phyloP scores from a whole-genome alignment of 148 eudicot genomes.

The Camellia lanceoleosa region DNA sequence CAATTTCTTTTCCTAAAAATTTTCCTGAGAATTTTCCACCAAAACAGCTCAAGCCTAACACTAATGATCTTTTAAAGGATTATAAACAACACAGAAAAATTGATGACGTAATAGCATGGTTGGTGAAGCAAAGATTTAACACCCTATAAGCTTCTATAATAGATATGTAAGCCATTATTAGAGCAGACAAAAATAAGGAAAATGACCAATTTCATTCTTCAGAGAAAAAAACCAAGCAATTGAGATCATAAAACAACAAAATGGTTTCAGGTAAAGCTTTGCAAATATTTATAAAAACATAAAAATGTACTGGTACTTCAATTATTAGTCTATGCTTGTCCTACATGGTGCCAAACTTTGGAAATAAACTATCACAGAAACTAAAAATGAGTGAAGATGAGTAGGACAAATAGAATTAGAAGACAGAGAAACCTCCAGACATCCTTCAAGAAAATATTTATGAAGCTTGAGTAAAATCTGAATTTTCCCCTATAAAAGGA shows the following conservation, averaged over 20 bases:
- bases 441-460: slow-evolving; percentile 16
- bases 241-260: slow-evolving; percentile 7
- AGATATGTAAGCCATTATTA: slow-evolving; percentile 3
- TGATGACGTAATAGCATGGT: slow-evolving; percentile 4
- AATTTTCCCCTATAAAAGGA: slow-evolving; percentile 1
- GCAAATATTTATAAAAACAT: slow-evolving; percentile 2
- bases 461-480: slow-evolving; percentile 11
- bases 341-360: slow-evolving; percentile 12
- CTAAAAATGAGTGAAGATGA: slow-evolving; percentile 7
- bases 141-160: not conserved
- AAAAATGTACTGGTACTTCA: not conserved
- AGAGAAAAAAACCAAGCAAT: not conserved
- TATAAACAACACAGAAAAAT: not conserved
- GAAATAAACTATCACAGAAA: not conserved
- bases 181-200: not conserved
- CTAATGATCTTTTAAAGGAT: not conserved
- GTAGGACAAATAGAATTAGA: not conserved
- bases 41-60: no score
- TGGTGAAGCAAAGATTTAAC: not conserved
- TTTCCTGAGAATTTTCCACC: no score
- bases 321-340: slow-evolving; percentile 13
- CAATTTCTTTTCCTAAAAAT: no score
- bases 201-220: slow-evolving; percentile 4
- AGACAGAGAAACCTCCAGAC: slow-evolving; percentile 22
- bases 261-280: slow-evolving; percentile 7